phyloP scores from a whole-genome alignment of 805 yeast genomes.

The Blastobotrys mokoenaii region DNA sequence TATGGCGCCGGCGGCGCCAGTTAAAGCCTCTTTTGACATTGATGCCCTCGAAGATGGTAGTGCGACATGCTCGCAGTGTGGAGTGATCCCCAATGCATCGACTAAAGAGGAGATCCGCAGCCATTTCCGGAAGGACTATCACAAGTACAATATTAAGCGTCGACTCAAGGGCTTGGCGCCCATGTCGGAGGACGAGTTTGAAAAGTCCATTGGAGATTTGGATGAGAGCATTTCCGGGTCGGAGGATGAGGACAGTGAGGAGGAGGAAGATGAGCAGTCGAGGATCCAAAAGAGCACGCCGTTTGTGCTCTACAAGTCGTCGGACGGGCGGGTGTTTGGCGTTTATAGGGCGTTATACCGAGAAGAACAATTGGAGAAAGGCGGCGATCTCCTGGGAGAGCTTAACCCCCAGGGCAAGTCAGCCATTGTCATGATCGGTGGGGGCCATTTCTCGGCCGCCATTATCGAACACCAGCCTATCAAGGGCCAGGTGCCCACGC shows the following conservation, averaged over 20 bases:
- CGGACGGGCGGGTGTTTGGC: conserved; percentile 48
- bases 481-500: conserved; percentile 36
- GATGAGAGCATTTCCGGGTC: conserved; percentile 47
- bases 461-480: conserved; percentile 63
- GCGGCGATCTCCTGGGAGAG: conserved; percentile 28
- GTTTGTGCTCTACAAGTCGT: conserved; percentile 41
- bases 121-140: conserved; percentile 53
- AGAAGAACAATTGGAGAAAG: conserved; percentile 13
- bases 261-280: conserved; percentile 10
- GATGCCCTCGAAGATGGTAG: conserved; percentile 2
- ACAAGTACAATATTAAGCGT: conserved; percentile 53
- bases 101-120: conserved; percentile 17
- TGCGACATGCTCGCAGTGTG: conserved; percentile 11
- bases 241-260: conserved; percentile 31
- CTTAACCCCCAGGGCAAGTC: conserved; percentile 38
- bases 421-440: conserved; percentile 88
- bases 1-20: neutral
- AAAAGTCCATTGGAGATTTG: conserved; percentile 40
- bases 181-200: conserved; percentile 51
- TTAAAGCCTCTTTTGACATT: neutral
- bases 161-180: conserved; percentile 36
- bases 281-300: conserved; percentile 43
- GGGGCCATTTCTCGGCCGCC: conserved; percentile 98
- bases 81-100: conserved; percentile 5
- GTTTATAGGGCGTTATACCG: conserved; percentile 58